Conservation (phyloP, 208 protist species). For the Crithidia brevicula region DNA sequence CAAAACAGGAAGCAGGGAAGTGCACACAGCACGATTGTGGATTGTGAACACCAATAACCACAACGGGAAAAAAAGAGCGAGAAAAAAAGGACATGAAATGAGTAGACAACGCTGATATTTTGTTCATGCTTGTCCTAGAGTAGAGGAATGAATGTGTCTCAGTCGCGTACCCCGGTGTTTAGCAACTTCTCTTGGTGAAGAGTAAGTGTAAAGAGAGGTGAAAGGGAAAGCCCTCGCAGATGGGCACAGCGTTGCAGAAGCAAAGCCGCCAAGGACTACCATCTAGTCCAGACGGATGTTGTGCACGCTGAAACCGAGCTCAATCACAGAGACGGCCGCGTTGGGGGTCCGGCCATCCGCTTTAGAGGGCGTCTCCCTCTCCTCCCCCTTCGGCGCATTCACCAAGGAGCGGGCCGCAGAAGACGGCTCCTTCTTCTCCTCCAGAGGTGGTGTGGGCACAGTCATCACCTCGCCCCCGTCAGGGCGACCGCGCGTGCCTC, state of each 20-base stretch:
- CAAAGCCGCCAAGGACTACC: not conserved
- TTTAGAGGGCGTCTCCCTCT: not conserved
- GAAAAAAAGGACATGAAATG: conserved; percentile 4
- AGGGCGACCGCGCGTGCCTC: conserved; percentile 6
- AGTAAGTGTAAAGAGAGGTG: no score
- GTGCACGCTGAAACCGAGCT: conserved; percentile 21
- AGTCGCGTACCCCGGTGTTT: no score
- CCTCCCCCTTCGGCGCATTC: not conserved
- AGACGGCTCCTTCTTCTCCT: not conserved
- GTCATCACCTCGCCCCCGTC: not conserved
- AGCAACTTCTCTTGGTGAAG: no score
- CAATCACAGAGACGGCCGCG: conserved; percentile 18
- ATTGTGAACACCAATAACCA: no score
- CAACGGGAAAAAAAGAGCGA: conserved; percentile 9
- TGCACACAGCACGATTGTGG: not conserved
- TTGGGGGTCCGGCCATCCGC: conserved; percentile 1
- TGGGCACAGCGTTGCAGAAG: no score
- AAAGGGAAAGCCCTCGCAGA: no score
- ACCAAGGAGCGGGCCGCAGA: not conserved
- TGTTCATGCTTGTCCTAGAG: no score
- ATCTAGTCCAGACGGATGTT: not conserved
- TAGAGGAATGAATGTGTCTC: no score
- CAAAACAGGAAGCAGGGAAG: not conserved
- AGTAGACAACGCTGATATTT: no score
- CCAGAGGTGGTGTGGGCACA: not conserved